Evolutionary conservation across 768 basidiomycete species (phyloP).

Genomic region (Suillus americanus): DNA sequence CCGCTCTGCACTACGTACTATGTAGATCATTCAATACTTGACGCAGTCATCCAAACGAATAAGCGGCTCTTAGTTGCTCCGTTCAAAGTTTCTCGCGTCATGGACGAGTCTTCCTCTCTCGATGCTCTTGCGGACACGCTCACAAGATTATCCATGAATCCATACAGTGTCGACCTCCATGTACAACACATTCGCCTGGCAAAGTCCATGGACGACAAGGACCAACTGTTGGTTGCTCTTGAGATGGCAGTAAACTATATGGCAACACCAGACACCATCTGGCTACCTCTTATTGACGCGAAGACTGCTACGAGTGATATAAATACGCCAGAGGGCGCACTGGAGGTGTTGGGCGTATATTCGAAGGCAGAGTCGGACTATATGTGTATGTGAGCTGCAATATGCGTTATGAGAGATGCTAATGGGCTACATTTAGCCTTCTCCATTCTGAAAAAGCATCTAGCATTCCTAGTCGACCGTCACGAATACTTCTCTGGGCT

Average conservation of each 20-base stretch:
- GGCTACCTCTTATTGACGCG: constrained; percentile 65
- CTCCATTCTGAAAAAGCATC: constrained; percentile 65
- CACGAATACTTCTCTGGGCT: constrained; percentile 35
- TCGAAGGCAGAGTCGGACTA: constrained; percentile 72
- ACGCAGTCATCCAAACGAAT: not conserved
- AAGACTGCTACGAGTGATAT: constrained; percentile 52
- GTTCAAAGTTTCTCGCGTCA: constrained; percentile 26
- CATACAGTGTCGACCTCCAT: constrained; percentile 66
- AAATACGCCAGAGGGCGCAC: constrained; percentile 48
- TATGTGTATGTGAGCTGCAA: constrained; percentile 56
- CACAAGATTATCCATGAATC: constrained; percentile 53
- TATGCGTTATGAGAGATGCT: not conserved
- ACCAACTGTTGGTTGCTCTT: constrained; percentile 59
- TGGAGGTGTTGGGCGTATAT: constrained; percentile 62
- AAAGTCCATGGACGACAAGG: constrained; percentile 52
- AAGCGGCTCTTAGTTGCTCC: not conserved
- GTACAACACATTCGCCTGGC: constrained; percentile 65
- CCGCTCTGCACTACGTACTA: not conserved
- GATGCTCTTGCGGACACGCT: constrained; percentile 65
- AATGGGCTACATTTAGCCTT: constrained; percentile 53
- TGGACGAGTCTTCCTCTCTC: constrained; percentile 61
- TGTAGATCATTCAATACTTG: not conserved
- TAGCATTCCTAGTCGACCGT: constrained; percentile 53
- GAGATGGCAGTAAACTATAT: constrained; percentile 65
- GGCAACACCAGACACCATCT: constrained; percentile 68